Base-by-base conservation (phyloP, 306 rosid species). In the Fragaria vesca region DNA sequence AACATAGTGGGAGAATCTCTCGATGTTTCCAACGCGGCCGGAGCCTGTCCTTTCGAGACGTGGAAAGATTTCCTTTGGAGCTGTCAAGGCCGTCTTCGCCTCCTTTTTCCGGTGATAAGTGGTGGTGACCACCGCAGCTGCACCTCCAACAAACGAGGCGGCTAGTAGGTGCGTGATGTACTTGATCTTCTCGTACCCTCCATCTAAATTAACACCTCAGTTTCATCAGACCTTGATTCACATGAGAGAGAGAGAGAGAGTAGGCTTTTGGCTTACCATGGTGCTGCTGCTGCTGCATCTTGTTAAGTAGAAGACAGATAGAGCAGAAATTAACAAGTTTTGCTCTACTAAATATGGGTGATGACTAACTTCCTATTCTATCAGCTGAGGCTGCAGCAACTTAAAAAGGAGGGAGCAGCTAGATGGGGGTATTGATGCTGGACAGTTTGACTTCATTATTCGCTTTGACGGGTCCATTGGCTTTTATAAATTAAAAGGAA, bases 1-100 rank as follows among this genome's bases (percentile, higher is more conserved):
- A 42, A 91, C 91, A 69, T 90, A 94, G 74, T 88, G 83, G 12
- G 98, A 85, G 84, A 94, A 92, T 46, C 83, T 85, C 50, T 94
- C 98, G 28, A 92, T 76, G 40, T 75, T 77, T 75, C 77, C 86
- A 34, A 85, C 58, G 10, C 97, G 95, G 16, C 93, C 95, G 28
- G 92, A 89, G 76, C 81, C 87, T 12, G 89, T 84, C 69, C 78
- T 80, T 0, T 57, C 69, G 5, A 88, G 63, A 40, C 28, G 61
- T 0, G 97, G 94, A 74, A 82, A 48, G 40, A 87, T 46, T 34
- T 75, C 51, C 17, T 54, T 75, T 5, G 86, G 73, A 1, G 83
- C 79, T 21, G 32, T 50, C 43, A 30, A 72, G 21, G 55, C 63
- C 13, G 52, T 43, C 57, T 38, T 80, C 0, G 84, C 36, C 24